These are phyloP conservation scores for Trichomonas tenax DNA, from an alignment of 208 protist genomes.

Conservation along the genomic window DNA sequence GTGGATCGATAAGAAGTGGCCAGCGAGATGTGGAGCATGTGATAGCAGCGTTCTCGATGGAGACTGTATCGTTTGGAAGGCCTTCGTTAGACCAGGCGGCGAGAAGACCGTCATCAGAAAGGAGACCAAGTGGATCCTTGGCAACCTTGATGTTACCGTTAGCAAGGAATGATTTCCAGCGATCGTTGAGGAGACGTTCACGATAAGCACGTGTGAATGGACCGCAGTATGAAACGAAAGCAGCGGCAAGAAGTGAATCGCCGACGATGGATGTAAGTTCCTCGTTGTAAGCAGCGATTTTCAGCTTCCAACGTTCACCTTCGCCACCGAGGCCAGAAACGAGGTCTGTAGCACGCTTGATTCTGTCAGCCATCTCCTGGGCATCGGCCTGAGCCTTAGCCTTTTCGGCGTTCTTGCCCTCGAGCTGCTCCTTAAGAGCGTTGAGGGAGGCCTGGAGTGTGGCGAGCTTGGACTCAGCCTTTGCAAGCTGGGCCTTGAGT, in stretches of 20 bases:
- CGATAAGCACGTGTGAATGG: constrained; percentile 84
- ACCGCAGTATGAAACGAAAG: constrained; percentile 92
- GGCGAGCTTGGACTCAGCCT: constrained; percentile 46
- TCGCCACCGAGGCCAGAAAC: constrained; percentile 80
- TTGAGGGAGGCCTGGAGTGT: constrained; percentile 76
- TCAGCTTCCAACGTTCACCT: constrained; percentile 79
- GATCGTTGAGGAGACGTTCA: constrained; percentile 63
- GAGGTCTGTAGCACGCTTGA: constrained; percentile 62
- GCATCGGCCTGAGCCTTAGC: constrained; percentile 36
- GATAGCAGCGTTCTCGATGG: constrained; percentile 87
- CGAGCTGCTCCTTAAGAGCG: constrained; percentile 68
- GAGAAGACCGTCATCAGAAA: constrained; percentile 59
- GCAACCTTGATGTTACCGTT: constrained; percentile 71
- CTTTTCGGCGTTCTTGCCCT: constrained; percentile 72
- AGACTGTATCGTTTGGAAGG: constrained; percentile 81
- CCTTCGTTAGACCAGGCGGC: constrained; percentile 89
- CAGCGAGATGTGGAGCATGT: constrained; percentile 79
- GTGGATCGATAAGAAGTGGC: constrained; percentile 93
- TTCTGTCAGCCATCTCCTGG: constrained; percentile 31
- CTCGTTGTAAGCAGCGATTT: constrained; percentile 67
- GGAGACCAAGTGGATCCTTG: constrained; percentile 63
- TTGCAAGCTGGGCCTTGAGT: neutral
- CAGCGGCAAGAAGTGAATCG: constrained; percentile 80
- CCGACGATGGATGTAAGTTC: constrained; percentile 69
- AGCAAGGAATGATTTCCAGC: constrained; percentile 70